These are phyloP conservation scores for Daedaleopsis nitida DNA, from an alignment of 768 basidiomycete genomes.

Conservation along the genomic window DNA sequence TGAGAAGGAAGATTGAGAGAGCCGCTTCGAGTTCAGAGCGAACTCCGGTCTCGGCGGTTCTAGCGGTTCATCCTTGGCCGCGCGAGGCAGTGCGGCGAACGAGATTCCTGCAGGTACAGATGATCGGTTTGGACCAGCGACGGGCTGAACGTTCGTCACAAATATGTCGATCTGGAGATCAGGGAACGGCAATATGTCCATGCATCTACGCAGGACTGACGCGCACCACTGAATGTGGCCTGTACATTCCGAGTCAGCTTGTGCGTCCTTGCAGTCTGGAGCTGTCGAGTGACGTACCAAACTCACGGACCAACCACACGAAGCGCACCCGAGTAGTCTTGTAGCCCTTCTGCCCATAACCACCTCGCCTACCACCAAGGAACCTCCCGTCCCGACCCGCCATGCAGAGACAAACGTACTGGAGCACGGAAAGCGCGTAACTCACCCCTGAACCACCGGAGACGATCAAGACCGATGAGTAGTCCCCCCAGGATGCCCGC, in stretches of 20 bases:
- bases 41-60: constrained; percentile 37
- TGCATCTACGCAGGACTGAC: constrained; percentile 60
- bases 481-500: constrained; percentile 57
- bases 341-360: constrained; percentile 43
- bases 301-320: constrained; percentile 78
- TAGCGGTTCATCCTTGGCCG: constrained; percentile 24
- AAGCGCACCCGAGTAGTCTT: constrained; percentile 63
- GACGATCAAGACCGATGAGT: constrained; percentile 63
- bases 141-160: constrained; percentile 59
- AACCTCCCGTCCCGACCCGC: constrained; percentile 52
- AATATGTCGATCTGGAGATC: constrained; percentile 70
- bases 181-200: constrained; percentile 49
- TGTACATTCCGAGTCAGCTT: constrained; percentile 26
- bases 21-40: constrained; percentile 16
- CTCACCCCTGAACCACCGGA: constrained; percentile 78
- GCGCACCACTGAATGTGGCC: constrained; percentile 82
- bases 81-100: constrained; percentile 1
- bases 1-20: constrained; percentile 15
- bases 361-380: constrained; percentile 49
- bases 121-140: neutral
- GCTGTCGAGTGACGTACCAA: constrained; percentile 50
- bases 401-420: constrained; percentile 62
- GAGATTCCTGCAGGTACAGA: neutral
- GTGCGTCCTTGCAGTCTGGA: neutral
- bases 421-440: constrained; percentile 66